Evolutionary conservation across 495 filamentous ascomycete species (phyloP).

Genomic region (Penicillium manginii): DNA sequence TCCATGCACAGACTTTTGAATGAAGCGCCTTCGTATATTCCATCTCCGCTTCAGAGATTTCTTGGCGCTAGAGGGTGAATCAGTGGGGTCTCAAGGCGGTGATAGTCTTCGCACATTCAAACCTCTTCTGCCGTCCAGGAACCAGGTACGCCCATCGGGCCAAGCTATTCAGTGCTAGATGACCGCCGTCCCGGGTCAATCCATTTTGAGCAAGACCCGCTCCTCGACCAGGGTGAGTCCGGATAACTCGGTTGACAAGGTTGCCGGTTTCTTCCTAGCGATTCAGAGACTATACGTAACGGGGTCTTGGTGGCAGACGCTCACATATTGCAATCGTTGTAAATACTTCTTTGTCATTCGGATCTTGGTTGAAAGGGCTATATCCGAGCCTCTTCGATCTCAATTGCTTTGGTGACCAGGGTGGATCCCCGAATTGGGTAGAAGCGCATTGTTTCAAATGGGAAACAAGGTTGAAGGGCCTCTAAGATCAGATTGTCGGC

Average conservation of each 20-base stretch:
- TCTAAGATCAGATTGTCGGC: background rate
- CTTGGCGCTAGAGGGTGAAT: background rate
- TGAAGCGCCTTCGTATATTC: background rate
- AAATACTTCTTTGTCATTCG: background rate
- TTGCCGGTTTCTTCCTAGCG: constrained; percentile 2
- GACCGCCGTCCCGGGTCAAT: background rate
- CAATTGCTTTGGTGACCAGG: too few relatives aligned
- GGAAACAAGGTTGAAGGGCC: background rate
- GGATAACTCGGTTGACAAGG: constrained; percentile 1
- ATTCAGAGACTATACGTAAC: background rate
- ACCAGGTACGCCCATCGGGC: background rate
- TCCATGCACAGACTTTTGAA: background rate
- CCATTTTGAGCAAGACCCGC: background rate
- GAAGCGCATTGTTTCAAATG: background rate
- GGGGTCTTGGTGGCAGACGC: background rate
- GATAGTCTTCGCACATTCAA: background rate
- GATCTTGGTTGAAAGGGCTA: too few relatives aligned
- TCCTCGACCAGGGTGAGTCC: background rate
- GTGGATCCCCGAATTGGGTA: background rate
- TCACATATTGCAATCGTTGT: background rate
- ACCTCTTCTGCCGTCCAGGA: background rate
- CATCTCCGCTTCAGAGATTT: background rate
- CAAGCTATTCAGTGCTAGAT: background rate
- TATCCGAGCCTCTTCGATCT: too few relatives aligned
- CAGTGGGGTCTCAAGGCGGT: background rate